These are phyloP conservation scores for Ceratocystis eucalypticola DNA, from an alignment of 2,329 filamentous ascomycete species.

Conservation along the genomic window DNA sequence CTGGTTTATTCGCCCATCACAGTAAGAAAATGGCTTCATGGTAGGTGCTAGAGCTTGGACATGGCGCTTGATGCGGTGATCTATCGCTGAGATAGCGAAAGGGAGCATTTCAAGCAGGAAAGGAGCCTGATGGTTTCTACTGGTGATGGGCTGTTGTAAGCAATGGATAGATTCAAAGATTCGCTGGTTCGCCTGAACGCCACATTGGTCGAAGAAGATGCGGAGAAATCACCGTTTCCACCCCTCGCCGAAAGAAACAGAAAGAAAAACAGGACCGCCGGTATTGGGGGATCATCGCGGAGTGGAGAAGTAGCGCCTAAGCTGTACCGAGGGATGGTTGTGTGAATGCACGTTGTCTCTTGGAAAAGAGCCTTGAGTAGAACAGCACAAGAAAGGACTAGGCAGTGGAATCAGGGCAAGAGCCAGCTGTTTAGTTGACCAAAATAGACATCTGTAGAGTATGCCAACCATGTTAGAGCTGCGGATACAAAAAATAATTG, in stretches of 20 bases:
- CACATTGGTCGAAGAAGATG: background rate
- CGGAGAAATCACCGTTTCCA: too few species aligned
- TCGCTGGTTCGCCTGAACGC: conserved; percentile 10
- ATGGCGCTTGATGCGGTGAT: background rate
- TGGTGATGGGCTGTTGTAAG: background rate
- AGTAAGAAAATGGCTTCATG: background rate
- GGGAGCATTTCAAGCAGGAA: too few species aligned
- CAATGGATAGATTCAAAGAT: conserved; percentile 5
- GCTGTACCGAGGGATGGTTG: background rate
- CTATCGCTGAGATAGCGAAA: background rate
- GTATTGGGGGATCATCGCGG: background rate
- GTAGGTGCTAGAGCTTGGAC: background rate
- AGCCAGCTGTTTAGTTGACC: conserved; percentile 27
- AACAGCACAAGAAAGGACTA: background rate
- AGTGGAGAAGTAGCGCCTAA: background rate
- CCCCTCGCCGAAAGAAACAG: background rate
- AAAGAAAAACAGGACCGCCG: background rate
- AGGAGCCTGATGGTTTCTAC: background rate
- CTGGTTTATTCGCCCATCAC: background rate
- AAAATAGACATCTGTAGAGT: conserved; percentile 27
- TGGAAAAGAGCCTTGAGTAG: conserved; percentile 3
- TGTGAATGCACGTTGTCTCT: background rate
- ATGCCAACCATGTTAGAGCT: background rate
- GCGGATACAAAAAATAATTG: background rate
- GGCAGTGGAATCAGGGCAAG: background rate